Conservation (phyloP, 768 basidiomycete species). For the Gloeostereum incarnatum region DNA sequence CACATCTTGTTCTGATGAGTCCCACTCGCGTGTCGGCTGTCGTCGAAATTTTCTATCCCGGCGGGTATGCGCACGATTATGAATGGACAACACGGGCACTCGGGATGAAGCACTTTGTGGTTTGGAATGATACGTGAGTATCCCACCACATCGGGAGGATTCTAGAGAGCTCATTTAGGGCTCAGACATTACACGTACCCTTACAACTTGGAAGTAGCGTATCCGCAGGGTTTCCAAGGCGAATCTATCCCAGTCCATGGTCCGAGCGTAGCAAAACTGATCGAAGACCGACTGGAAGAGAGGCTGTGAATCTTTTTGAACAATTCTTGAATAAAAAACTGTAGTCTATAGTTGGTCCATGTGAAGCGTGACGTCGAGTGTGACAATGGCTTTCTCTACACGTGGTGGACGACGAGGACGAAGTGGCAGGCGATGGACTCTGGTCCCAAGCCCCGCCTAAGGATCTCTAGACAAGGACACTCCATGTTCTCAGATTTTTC, state of each 20-base stretch:
- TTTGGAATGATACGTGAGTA: slow-evolving; percentile 75
- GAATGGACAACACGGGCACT: slow-evolving; percentile 72
- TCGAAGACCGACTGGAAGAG: slow-evolving; percentile 50
- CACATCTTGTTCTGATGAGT: slow-evolving; percentile 79
- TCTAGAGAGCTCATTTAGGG: neutral
- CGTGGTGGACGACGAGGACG: too few species aligned
- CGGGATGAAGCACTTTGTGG: slow-evolving; percentile 64
- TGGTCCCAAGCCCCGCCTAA: slow-evolving; percentile 10
- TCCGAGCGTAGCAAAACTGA: slow-evolving; percentile 51
- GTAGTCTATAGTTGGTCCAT: too few species aligned
- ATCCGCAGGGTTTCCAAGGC: slow-evolving; percentile 82
- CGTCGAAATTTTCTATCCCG: slow-evolving; percentile 78
- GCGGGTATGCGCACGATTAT: slow-evolving; percentile 80
- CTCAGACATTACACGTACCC: slow-evolving; percentile 20
- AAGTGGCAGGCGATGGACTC: too few species aligned
- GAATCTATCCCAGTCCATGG: slow-evolving; percentile 69
- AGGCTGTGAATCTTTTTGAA: too few species aligned
- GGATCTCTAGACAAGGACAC: slow-evolving; percentile 6
- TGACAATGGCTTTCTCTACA: too few species aligned
- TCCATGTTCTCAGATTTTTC: slow-evolving; percentile 4
- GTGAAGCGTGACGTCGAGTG: too few species aligned
- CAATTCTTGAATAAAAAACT: too few species aligned
- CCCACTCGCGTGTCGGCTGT: slow-evolving; percentile 64
- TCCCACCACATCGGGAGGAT: slow-evolving; percentile 1
- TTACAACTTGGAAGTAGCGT: slow-evolving; percentile 39